phyloP scores from a whole-genome alignment of 805 yeast genomes.

The Kodamaea laetipori region DNA sequence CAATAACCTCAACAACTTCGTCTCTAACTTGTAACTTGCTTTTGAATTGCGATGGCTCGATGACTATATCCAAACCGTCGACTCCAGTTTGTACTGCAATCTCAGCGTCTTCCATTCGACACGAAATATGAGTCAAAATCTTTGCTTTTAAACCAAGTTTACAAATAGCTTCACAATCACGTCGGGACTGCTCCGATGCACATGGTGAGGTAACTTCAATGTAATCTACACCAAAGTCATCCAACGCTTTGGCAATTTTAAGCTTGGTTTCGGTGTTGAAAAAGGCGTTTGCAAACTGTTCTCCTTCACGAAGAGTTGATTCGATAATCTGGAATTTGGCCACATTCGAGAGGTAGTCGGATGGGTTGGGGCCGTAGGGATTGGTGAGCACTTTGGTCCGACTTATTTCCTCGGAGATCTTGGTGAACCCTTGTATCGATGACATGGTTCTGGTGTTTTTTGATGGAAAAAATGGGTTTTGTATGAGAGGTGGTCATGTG shows the following conservation, averaged over 20 bases:
- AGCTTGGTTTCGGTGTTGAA: slow-evolving; percentile 58
- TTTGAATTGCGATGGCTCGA: slow-evolving; percentile 61
- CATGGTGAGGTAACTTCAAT: slow-evolving; percentile 63
- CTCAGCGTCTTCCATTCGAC: slow-evolving; percentile 63
- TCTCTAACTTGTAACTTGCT: slow-evolving; percentile 62
- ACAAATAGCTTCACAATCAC: slow-evolving; percentile 60
- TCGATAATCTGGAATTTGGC: slow-evolving; percentile 55
- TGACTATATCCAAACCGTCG: slow-evolving; percentile 62
- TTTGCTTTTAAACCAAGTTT: slow-evolving; percentile 60
- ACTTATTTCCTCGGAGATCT: slow-evolving; percentile 35
- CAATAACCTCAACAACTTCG: slow-evolving; percentile 59
- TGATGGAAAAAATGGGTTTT: slow-evolving; percentile 2
- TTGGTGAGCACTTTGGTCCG: slow-evolving; percentile 24
- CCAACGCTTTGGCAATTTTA: slow-evolving; percentile 60
- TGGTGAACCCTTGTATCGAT: slow-evolving; percentile 31
- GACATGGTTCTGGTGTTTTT: slow-evolving; percentile 6
- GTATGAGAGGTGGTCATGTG: slow-evolving; percentile 4
- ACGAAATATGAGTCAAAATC: slow-evolving; percentile 59
- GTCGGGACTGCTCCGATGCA: slow-evolving; percentile 58
- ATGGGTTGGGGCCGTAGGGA: slow-evolving; percentile 62
- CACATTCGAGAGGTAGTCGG: slow-evolving; percentile 58
- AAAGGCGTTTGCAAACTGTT: slow-evolving; percentile 64
- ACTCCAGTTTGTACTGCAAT: slow-evolving; percentile 65
- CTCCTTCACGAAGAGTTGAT: slow-evolving; percentile 64
- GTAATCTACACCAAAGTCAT: slow-evolving; percentile 63